Base-by-base conservation (phyloP, 2,329 filamentous ascomycete species). In the Cytospora chrysosperma region DNA sequence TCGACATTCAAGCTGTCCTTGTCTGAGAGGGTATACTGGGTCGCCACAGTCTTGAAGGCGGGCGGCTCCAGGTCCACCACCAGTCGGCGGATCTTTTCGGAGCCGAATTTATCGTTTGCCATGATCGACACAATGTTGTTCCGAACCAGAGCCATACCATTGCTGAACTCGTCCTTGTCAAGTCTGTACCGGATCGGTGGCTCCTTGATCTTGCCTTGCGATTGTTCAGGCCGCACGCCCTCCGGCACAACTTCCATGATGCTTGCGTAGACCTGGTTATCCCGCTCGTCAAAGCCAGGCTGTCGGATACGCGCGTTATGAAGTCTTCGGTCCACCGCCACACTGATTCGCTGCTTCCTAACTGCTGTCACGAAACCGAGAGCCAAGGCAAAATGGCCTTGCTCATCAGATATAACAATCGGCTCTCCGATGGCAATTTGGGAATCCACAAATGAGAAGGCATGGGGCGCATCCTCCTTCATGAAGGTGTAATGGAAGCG, bases 141-240 rank as follows among this genome's bases (percentile, higher is more conserved):
- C 59, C 95, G 88, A 53, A 97, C 91, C 32, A 90, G 90, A 3
- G 95, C 93, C 92, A 99, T 96, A 63, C 95, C 95, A 71, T 96
- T 98, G 76, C 92, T 96, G 76, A 99, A 99, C 72, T 99, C 95
- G 71, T 99, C 95, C 74, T 97, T 97, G 76, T 99, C 95, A 4
- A 99, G 81, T 27, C 95, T 89, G 71, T 97, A 99, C 56, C 86
- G 81, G 7, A 90, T 78, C 4, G 85, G 85, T 4, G 82, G 75
- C 62, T 82, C 79, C 63, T 82, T 79, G 67, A 81, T 79, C 68
- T 80, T 83, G 30, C 77, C 79, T 49, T 84, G 75, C 6, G 82
- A 80, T 62, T 85, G 78, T 40, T 84, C 78, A 27, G 81, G 77
- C 0, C 77, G 77, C 40, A 79, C 80, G 1, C 82, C 85, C 69